phyloP scores from a whole-genome alignment of 139 green algal species.

The Chlorella sp. region DNA sequence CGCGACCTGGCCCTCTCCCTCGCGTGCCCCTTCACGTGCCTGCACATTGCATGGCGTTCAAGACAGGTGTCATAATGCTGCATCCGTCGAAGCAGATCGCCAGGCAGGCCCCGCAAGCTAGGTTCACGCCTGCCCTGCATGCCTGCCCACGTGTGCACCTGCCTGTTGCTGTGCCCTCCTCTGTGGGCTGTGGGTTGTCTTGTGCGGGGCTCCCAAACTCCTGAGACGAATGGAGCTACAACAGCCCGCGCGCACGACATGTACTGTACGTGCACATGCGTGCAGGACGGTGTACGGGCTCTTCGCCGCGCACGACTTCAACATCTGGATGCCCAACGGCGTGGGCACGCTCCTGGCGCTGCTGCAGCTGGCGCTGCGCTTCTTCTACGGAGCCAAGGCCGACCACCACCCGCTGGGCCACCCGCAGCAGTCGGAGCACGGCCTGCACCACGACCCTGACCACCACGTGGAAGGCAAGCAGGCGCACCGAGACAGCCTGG shows the following conservation, averaged over 20 bases:
- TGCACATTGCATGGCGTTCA: too few relatives aligned
- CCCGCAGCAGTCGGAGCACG: too few relatives aligned
- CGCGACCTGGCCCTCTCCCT: too few relatives aligned
- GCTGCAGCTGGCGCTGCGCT: conserved; percentile 19
- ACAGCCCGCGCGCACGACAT: neutral
- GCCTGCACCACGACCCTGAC: too few relatives aligned
- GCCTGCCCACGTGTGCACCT: neutral
- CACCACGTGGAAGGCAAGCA: too few relatives aligned
- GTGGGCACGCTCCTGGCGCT: conserved; percentile 11
- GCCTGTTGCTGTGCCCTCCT: neutral
- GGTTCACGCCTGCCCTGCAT: neutral
- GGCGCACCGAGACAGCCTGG: too few relatives aligned
- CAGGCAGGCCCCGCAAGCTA: neutral
- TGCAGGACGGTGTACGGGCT: neutral
- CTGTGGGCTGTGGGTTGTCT: neutral
- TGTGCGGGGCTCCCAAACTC: neutral
- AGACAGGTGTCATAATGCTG: too few relatives aligned
- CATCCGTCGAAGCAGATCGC: neutral
- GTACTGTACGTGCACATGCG: neutral
- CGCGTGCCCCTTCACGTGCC: too few relatives aligned
- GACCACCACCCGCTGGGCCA: neutral
- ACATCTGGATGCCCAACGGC: conserved; percentile 22
- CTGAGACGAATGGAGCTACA: neutral
- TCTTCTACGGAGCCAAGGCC: conserved; percentile 13
- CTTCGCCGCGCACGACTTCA: conserved; percentile 15